Base-by-base conservation (phyloP, 2,329 filamentous ascomycete species). In the Alternaria metachromatica region DNA sequence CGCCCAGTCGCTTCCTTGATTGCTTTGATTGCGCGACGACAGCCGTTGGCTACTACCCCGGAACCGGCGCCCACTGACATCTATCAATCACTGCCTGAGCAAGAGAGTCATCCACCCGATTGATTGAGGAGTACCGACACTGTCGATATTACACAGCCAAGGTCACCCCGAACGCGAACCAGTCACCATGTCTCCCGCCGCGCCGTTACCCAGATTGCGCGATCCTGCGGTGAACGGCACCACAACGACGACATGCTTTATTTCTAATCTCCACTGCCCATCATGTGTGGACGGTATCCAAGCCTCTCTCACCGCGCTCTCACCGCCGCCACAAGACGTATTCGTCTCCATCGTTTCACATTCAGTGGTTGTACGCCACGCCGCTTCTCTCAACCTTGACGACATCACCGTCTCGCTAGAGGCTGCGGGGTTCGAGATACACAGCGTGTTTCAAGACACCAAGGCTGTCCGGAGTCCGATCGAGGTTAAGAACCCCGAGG, bases 211-310 rank as follows among this genome's bases (percentile, higher is more conserved):
- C 63, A 69, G 45, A 62, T 55, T 65, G 62, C 69, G 44, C 58
- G 54, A 63, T 33, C 60, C 63, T 25, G 63, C 59, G 48, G 65
- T 49, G 58, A 28, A 21, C 20, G 69, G 65, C 44, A 64, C 64
- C 59, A 66, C 72, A 30, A 77, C 71, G 18, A 90, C 87, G 2
- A 89, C 87, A 33, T 88, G 90, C 73, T 84, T 93, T 65, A 83
- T 94, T 70, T 87, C 86, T 65, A 93, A 94, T 78, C 84, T 94
- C n/a, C 91, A 94, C 80, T 93, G 91, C 81, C 89, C 90, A 13
- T 91, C 90, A 64, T 94, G 91, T 77, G 88, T 92, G 54, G 86
- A 87, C 37, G 84, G 86, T 69, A 92, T 94, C 74, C 84, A 88
- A 72, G 82, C 85, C 58, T 84, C 86, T 63, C 80, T 93, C 62